These are phyloP conservation scores for Samsoniella hepiali DNA, from an alignment of 2,329 filamentous ascomycete genomes.

Conservation along the genomic window DNA sequence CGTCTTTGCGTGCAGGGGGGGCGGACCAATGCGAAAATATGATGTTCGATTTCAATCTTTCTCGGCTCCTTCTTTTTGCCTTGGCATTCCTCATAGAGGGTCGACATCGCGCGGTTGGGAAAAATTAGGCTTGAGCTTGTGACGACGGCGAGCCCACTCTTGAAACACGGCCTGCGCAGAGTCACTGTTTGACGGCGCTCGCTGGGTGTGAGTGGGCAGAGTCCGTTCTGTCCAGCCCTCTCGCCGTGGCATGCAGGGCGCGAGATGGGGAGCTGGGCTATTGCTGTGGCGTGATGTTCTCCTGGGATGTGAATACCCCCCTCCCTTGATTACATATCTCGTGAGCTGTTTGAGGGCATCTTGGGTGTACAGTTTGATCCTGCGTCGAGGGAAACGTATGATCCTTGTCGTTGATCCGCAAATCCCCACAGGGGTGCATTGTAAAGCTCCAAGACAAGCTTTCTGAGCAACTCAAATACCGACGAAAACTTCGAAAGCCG, in stretches of 20 bases:
- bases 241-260: too few relatives aligned
- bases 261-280: not conserved
- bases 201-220: not conserved
- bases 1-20: not conserved
- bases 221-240: not conserved
- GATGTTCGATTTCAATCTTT: constrained; percentile 2
- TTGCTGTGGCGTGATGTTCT: not conserved
- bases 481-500: not conserved
- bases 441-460: not conserved
- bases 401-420: constrained; percentile 11
- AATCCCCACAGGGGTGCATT: constrained; percentile 1
- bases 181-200: not conserved
- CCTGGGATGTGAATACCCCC: too few relatives aligned
- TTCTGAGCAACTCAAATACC: not conserved
- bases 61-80: not conserved
- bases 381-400: not conserved
- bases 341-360: not conserved
- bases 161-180: not conserved
- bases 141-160: not conserved
- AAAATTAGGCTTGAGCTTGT: constrained; percentile 3
- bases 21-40: not conserved
- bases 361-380: not conserved
- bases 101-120: not conserved
- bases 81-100: not conserved
- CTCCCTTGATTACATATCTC: too few relatives aligned